These are phyloP conservation scores for Diplosphaera chodatii DNA, from an alignment of 139 green algal genomes.

Conservation along the genomic window DNA sequence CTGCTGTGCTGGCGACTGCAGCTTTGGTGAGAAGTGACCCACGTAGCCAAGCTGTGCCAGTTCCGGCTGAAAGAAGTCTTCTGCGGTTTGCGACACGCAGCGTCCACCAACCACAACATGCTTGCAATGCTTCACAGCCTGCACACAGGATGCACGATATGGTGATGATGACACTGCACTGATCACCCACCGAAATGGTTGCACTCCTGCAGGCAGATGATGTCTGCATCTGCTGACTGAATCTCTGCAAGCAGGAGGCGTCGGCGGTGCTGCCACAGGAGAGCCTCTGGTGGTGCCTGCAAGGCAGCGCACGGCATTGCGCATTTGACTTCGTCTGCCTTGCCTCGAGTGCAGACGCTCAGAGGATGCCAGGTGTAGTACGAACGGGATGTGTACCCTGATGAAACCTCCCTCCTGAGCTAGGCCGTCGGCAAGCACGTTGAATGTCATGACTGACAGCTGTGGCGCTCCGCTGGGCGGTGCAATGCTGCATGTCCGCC, in stretches of 20 bases:
- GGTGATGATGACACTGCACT: too few species aligned
- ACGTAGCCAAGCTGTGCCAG: conserved; percentile 24
- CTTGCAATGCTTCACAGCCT: too few species aligned
- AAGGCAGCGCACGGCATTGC: too few species aligned
- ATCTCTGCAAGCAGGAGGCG: conserved; percentile 34
- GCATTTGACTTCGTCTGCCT: too few species aligned
- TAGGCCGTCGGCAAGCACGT: conserved; percentile 52
- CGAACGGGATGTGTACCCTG: conserved; percentile 29
- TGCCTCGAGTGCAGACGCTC: too few species aligned
- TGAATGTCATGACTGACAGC: neutral
- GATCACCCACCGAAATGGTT: conserved; percentile 26
- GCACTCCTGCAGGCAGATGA: conserved; percentile 38
- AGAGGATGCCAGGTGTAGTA: too few species aligned
- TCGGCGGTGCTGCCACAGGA: conserved; percentile 39
- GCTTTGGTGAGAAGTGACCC: conserved; percentile 34
- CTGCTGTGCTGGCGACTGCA: conserved; percentile 26
- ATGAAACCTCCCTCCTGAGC: conserved; percentile 61
- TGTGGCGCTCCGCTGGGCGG: neutral
- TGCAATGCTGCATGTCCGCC: neutral
- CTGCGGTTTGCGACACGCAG: too few species aligned
- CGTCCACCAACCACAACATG: too few species aligned
- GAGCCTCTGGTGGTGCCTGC: neutral
- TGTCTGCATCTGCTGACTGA: neutral
- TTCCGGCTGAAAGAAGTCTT: conserved; percentile 9
- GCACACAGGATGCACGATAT: too few species aligned